phyloP scores from a whole-genome alignment of 176 grass and related monocot genomes.

The Miscanthus lutarioriparius region DNA sequence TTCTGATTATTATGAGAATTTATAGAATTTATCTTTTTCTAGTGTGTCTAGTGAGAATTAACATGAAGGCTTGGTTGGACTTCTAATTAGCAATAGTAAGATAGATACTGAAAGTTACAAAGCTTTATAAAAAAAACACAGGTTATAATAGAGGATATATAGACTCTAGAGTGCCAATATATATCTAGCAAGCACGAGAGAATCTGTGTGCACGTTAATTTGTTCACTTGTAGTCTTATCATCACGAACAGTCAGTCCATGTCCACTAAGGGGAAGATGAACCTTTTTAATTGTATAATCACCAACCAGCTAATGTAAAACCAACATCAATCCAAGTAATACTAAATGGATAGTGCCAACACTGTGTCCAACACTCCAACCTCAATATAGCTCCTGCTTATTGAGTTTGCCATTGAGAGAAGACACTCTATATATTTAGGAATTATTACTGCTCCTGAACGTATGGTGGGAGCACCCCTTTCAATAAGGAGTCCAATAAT shows the following conservation, averaged over 20 bases:
- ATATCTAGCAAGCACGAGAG: not conserved
- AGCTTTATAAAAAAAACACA: too few relatives aligned
- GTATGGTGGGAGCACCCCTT: constrained; percentile 43
- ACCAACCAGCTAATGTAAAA: not conserved
- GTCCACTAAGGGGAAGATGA: not conserved
- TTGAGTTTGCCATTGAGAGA: not conserved
- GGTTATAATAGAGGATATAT: too few relatives aligned
- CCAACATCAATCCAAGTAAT: not conserved
- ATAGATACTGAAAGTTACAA: too few relatives aligned
- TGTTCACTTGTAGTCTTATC: not conserved
- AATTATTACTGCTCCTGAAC: not conserved
- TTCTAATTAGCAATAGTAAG: too few relatives aligned
- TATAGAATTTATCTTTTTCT: too few relatives aligned
- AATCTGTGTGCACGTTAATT: not conserved
- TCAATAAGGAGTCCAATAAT: constrained; percentile 44
- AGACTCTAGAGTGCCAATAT: too few relatives aligned
- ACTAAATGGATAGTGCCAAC: not conserved
- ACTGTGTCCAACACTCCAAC: too few relatives aligned
- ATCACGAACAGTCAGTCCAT: not conserved
- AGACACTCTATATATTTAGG: not conserved
- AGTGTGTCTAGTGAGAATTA: too few relatives aligned
- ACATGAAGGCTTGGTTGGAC: fast-evolving
- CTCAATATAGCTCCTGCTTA: not conserved
- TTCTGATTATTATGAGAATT: too few relatives aligned
- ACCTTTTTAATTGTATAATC: not conserved